Base-by-base conservation (phyloP, 2,329 filamentous ascomycete genomes). In the Curvularia lunata region DNA sequence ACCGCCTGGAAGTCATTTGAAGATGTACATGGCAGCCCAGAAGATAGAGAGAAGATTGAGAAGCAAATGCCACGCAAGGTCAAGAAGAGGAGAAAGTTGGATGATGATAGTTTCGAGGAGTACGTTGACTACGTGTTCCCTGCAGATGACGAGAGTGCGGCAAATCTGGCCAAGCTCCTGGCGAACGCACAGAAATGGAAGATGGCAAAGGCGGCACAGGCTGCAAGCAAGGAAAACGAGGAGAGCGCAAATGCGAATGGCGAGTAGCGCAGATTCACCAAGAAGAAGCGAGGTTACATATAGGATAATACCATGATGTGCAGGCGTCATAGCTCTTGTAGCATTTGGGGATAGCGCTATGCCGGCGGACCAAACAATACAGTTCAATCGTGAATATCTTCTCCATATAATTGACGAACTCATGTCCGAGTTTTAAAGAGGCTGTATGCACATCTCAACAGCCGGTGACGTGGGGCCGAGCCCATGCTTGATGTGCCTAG, bases 91-190 rank as follows among this genome's bases (percentile, higher is more conserved):
- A 89, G 95, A 77, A 92, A 88, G 84, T 79, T 97, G 76, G 93
- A 96, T 74, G 94, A 97, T 78, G 93, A 95, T 75, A 88, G 87
- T 37, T 97, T 92, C 81, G 92, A 99, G 83, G 95, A 99, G 80
- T 98, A 97, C 77, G 86, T 95, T 79, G 95, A 98, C 77, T 98
- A 96, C 70, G 86, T 99, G 32, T 99, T 99, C 86, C 95, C 95
- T 0, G 92, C 91, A 4, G 95, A 98, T 80, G 93, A 97, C 76
- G 87, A 91, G 79, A 89, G 91, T 74, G 89, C 90, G 54, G 90
- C 90, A 66, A 93, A 91, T 70, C 81, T 97, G 77, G 91, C 91
- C 50, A 91, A 90, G 75, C 82, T 98, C 75, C 81, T 97, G 79
- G 88, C 91, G 61, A 89, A 89, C 85, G 93, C 94, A 56, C 88